A percentile compares a stretch with the other conserved stretches of the same genome.
phyloP scores from a whole-genome alignment of 306 rosid species.

The Corylus americana region DNA sequence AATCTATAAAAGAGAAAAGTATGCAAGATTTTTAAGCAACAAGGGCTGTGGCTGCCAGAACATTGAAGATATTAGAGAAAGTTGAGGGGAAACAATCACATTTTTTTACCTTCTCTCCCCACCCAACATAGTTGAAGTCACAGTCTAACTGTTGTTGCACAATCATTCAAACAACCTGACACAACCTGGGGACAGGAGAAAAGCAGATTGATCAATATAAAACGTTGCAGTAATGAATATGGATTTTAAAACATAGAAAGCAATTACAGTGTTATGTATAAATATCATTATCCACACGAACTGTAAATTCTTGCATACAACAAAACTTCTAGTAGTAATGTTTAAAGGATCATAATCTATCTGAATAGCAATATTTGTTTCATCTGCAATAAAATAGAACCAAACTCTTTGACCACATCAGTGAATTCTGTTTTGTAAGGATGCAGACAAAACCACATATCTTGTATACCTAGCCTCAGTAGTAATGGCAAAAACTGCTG shows the following conservation, averaged over 20 bases:
- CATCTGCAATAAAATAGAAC: too few species aligned
- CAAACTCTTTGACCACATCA: too few species aligned
- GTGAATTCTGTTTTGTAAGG: too few species aligned
- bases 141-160: constrained; percentile 49
- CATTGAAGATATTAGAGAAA: not conserved
- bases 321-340: too few species aligned
- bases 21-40: not conserved
- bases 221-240: constrained; percentile 1
- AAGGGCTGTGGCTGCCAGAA: not conserved
- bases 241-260: not conserved
- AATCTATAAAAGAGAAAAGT: not conserved
- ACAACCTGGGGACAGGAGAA: constrained; percentile 41
- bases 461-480: too few species aligned
- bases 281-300: not conserved
- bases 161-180: constrained; percentile 70
- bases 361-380: too few species aligned
- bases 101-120: constrained; percentile 84
- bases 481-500: too few species aligned
- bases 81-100: constrained; percentile 12
- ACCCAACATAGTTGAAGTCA: constrained; percentile 74
- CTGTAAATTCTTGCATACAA: too few species aligned
- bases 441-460: too few species aligned
- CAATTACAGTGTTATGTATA: not conserved
- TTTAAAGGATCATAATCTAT: too few species aligned
- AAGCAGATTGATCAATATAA: constrained; percentile 13